Percentiles rank a stretch among this genome's conserved stretches.
phyloP scores from a whole-genome alignment of 2,329 filamentous ascomycete genomes.

The Paraphoma sp. region DNA sequence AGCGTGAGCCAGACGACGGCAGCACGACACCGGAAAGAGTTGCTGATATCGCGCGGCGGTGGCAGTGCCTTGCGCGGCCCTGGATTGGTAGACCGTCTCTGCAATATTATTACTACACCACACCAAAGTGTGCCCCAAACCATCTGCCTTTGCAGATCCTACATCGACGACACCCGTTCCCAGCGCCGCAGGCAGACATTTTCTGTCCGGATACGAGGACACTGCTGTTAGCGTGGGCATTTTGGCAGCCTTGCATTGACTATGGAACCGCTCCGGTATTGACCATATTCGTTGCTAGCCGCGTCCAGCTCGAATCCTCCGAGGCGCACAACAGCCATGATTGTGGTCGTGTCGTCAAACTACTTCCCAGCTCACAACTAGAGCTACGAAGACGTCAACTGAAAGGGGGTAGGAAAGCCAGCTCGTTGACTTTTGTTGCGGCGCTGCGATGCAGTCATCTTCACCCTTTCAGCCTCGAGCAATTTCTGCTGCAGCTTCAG shows the following conservation, averaged over 20 bases:
- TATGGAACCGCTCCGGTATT: not conserved
- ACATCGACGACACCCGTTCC: not conserved
- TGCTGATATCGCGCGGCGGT: slow-evolving; percentile 37
- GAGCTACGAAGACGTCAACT: not conserved
- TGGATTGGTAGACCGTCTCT: slow-evolving; percentile 7
- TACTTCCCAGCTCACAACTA: not conserved
- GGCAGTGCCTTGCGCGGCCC: slow-evolving; percentile 34
- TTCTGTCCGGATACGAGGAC: not conserved
- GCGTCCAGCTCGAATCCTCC: not conserved
- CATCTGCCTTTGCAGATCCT: not conserved
- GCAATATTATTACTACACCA: slow-evolving; percentile 9
- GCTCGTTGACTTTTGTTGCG: too few species aligned
- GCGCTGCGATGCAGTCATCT: too few species aligned
- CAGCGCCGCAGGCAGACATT: not conserved
- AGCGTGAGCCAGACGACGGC: slow-evolving; percentile 25
- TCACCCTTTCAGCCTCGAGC: too few species aligned
- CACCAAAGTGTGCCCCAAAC: not conserved
- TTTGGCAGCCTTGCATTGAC: not conserved
- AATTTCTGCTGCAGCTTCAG: not conserved
- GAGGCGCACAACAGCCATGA: not conserved
- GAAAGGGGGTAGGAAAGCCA: too few species aligned
- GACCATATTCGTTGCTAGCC: not conserved
- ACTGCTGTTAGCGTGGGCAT: not conserved
- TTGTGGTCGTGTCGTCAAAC: too few species aligned
- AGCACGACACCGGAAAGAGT: slow-evolving; percentile 25